These are phyloP conservation scores for Colletotrichum sidae DNA, from an alignment of 2,329 filamentous ascomycete species.

Conservation along the genomic window DNA sequence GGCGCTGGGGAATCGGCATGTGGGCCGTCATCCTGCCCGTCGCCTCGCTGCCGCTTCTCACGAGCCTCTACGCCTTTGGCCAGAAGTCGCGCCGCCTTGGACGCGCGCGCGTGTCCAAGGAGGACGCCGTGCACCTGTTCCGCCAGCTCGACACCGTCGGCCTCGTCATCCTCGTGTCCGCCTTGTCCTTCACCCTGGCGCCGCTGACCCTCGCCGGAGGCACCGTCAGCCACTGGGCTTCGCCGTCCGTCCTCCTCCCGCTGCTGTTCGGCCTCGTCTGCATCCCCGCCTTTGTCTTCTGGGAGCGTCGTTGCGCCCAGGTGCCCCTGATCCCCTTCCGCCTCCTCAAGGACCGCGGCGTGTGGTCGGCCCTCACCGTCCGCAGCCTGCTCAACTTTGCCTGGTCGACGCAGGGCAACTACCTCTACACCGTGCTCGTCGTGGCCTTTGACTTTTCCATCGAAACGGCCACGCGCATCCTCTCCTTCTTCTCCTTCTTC, in stretches of 20 bases:
- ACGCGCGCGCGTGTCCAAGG: constrained; percentile 36
- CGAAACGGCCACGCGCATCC: constrained; percentile 65
- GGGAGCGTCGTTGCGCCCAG: constrained; percentile 63
- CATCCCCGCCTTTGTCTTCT: constrained; percentile 62
- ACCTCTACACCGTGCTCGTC: constrained; percentile 68
- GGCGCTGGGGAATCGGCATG: constrained; percentile 75
- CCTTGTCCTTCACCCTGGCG: constrained; percentile 60
- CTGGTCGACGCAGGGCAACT: constrained; percentile 70
- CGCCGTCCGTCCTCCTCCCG: constrained; percentile 62
- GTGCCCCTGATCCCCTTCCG: constrained; percentile 68
- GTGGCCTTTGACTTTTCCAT: constrained; percentile 69
- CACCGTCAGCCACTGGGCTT: constrained; percentile 59
- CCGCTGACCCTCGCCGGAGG: constrained; percentile 68
- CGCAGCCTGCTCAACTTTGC: constrained; percentile 60
- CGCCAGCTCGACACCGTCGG: constrained; percentile 66
- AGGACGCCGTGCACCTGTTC: constrained; percentile 59
- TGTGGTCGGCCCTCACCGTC: constrained; percentile 71
- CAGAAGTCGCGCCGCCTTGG: constrained; percentile 52
- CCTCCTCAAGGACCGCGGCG: constrained; percentile 68
- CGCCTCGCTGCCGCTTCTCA: constrained; percentile 65
- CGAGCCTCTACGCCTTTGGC: constrained; percentile 51
- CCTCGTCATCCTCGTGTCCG: constrained; percentile 57
- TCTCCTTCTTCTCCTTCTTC: constrained; percentile 64
- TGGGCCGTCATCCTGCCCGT: constrained; percentile 71
- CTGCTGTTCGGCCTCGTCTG: constrained; percentile 62